Evolutionary conservation across 768 basidiomycete genomes (phyloP).

Genomic region (Xerocomus brunneocitrinus): DNA sequence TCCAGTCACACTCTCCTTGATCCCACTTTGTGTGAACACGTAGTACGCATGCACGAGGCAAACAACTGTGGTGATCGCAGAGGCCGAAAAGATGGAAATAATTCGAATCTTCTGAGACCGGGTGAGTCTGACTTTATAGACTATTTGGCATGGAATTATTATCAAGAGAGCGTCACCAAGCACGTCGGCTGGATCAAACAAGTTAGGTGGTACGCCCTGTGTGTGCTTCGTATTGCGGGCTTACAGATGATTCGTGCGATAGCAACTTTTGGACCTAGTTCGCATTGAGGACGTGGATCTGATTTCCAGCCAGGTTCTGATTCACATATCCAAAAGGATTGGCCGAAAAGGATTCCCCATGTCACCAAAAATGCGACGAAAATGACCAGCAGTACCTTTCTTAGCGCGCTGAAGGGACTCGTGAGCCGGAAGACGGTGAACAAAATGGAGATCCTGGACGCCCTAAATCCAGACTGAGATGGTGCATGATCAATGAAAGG

Average conservation of each 20-base stretch:
- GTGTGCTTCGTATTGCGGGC: neutral
- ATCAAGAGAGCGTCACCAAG: conserved; percentile 4
- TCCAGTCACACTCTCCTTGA: neutral
- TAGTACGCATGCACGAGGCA: conserved; percentile 1
- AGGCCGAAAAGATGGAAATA: conserved; percentile 5
- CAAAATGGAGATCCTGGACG: conserved; percentile 3
- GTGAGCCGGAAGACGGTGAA: conserved; percentile 3
- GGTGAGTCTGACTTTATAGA: neutral
- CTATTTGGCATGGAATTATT: neutral
- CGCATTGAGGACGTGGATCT: neutral
- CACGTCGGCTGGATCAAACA: conserved; percentile 1
- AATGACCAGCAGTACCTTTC: neutral
- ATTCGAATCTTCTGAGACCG: conserved; percentile 1
- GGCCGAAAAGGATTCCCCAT: conserved; percentile 1
- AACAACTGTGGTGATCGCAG: conserved; percentile 3
- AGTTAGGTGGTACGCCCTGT: neutral
- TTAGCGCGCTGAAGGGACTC: neutral
- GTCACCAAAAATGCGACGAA: neutral
- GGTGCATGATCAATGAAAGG: too few species aligned
- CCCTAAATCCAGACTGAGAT: neutral
- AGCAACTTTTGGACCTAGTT: neutral
- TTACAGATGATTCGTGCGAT: conserved; percentile 3
- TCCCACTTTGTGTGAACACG: neutral
- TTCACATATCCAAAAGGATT: conserved; percentile 5
- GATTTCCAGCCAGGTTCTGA: conserved; percentile 2